Base-by-base conservation (phyloP, 2,329 filamentous ascomycete genomes). In the Talaromyces sp. region DNA sequence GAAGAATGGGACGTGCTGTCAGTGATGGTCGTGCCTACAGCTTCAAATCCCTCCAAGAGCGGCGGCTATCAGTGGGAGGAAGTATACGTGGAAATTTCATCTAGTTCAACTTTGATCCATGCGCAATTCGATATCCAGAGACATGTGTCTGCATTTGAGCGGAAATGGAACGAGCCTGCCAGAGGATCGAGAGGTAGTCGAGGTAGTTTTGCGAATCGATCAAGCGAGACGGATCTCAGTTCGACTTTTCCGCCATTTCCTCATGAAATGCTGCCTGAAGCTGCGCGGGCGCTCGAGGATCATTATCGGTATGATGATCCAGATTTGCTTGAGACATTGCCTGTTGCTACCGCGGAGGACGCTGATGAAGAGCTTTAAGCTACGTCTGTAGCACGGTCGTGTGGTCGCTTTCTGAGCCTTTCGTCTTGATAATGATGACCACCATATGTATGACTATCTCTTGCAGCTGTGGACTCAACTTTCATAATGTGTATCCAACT, bases 221-320 rank as follows among this genome's bases (percentile, higher is more conserved):
- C 50, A 19, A 54, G 52, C 7, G 33, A 37, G 33, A 8, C 31
- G 10, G 33, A 56, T 6, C 5, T 56, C 52, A 24, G 10, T 37
- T 37, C 33, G 19, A 33, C 9, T 4, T 56, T 56, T 24, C 52
- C 52, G 33, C n/a, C 52, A 11, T 56, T 56, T 22, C 52, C 52
- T 31, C 27, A 31, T 22, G 52, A 56, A 56, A 39, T 56, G 52
- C 11, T 56, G 10, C 33, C 52, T 11, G 33, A 56, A n/a, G 19
- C n/a, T 14, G 33, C n/a, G 52, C 39, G 33, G 52, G 52, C 3
- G 33, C 52, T 56, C 37, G 52, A 56, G 11, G 33, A 56, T 56
- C 52, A 56, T 37, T 56, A 56, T 56, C 33, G 33, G n/a, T 56
- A 39, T 39, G 52, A 56, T 56, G 52, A 56, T 37, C 52, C 52